Percentiles rank a stretch among this genome's conserved stretches.
phyloP scores from a whole-genome alignment of 1,284 basidiomycete species.

The Naganishia liquefaciens region DNA sequence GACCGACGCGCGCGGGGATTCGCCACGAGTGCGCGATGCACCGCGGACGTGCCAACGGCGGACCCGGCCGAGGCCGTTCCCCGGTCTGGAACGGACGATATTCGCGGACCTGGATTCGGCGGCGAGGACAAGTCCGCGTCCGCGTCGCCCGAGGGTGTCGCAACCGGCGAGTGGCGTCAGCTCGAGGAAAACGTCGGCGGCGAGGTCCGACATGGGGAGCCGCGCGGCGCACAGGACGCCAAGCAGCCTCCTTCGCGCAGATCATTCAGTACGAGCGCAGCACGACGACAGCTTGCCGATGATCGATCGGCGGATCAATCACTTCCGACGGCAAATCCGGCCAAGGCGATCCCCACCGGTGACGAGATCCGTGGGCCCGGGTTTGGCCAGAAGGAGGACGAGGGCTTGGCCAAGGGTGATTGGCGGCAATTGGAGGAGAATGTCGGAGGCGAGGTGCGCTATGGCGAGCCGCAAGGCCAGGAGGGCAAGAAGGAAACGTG shows the following conservation, averaged over 20 bases:
- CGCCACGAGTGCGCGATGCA: not conserved
- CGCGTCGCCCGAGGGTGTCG: constrained; percentile 11
- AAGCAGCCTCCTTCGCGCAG: not conserved
- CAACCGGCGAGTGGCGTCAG: constrained; percentile 31
- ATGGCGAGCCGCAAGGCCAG: constrained; percentile 17
- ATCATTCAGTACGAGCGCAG: constrained; percentile 4
- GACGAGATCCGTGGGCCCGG: constrained; percentile 24
- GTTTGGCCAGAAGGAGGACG: constrained; percentile 13
- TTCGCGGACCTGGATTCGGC: constrained; percentile 19
- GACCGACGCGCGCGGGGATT: not conserved
- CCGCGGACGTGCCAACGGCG: constrained; percentile 10
- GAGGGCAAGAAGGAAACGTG: constrained; percentile 29
- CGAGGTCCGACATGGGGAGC: no score
- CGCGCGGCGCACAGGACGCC: not conserved
- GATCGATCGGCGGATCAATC: constrained; percentile 10
- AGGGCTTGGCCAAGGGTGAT: constrained; percentile 27
- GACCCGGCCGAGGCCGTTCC: constrained; percentile 15
- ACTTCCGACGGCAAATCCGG: constrained; percentile 15
- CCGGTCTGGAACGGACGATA: not conserved
- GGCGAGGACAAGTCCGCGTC: constrained; percentile 27
- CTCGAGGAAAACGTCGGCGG: constrained; percentile 28
- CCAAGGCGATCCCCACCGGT: constrained; percentile 1
- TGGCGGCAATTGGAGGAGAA: constrained; percentile 33
- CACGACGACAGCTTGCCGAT: not conserved
- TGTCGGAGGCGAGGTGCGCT: constrained; percentile 31